A percentile compares a stretch with the other conserved stretches of the same genome.
Evolutionary conservation across 2,329 filamentous ascomycete genomes (phyloP).

Genomic region (Pyrenochaeta sp.): DNA sequence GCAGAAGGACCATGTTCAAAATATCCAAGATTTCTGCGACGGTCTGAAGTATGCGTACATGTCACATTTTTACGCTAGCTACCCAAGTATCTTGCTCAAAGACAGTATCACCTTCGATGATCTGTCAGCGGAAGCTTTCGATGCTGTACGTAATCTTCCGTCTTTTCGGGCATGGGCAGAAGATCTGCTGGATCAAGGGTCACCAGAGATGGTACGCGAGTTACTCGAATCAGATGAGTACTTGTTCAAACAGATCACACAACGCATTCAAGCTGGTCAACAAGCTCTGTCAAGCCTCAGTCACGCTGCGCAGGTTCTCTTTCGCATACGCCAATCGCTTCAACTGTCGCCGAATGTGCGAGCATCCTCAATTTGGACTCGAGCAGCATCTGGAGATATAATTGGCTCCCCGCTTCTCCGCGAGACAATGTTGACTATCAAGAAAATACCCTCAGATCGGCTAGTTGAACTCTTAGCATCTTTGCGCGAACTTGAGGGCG

Average conservation of each 20-base stretch:
- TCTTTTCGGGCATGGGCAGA: slow-evolving; percentile 65
- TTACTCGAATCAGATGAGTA: slow-evolving; percentile 69
- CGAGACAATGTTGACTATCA: slow-evolving; percentile 65
- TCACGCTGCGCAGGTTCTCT: slow-evolving; percentile 45
- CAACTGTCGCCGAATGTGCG: slow-evolving; percentile 47
- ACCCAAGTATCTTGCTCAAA: slow-evolving; percentile 70
- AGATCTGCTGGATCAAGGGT: slow-evolving; percentile 48
- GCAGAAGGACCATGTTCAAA: slow-evolving; percentile 79
- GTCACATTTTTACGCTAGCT: slow-evolving; percentile 85
- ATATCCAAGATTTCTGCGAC: slow-evolving; percentile 75
- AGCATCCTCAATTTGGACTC: slow-evolving; percentile 65
- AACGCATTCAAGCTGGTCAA: slow-evolving; percentile 46
- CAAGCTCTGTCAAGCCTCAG: slow-evolving; percentile 53
- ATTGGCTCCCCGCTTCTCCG: slow-evolving; percentile 60
- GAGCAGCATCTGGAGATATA: slow-evolving; percentile 67
- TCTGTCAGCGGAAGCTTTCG: slow-evolving; percentile 68
- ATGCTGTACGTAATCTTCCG: slow-evolving; percentile 72
- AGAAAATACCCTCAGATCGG: slow-evolving; percentile 66
- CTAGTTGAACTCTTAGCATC: slow-evolving; percentile 55
- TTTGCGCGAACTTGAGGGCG: slow-evolving; percentile 31
- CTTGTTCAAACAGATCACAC: slow-evolving; percentile 58
- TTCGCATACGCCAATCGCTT: slow-evolving; percentile 48
- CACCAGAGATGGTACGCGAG: slow-evolving; percentile 56
- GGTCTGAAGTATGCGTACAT: slow-evolving; percentile 82
- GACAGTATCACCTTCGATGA: slow-evolving; percentile 43